Conservation (phyloP, 139 green algal genomes). For the Micromonas commoda region DNA sequence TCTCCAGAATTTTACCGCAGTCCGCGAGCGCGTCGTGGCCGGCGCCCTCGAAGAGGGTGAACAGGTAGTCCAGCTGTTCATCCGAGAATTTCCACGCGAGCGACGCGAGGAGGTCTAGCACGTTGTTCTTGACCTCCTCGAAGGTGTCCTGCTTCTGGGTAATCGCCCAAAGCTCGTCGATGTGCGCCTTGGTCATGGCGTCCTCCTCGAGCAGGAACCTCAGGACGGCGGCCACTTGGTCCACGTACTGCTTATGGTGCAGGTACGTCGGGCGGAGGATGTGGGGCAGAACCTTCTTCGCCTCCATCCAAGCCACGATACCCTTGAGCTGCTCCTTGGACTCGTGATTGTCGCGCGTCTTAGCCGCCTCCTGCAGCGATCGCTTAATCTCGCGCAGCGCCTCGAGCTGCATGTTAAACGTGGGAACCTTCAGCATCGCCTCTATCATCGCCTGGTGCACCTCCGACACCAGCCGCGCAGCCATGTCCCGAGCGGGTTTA, state of each 20-base stretch:
- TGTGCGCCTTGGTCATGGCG: conserved; percentile 50
- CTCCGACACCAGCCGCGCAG: neutral
- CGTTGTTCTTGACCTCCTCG: conserved; percentile 74
- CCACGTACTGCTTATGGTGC: conserved; percentile 82
- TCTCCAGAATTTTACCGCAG: neutral
- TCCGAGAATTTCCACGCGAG: conserved; percentile 49
- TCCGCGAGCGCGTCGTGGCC: neutral
- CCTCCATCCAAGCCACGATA: neutral
- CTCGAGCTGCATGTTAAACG: conserved; percentile 4
- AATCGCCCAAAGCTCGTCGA: conserved; percentile 73
- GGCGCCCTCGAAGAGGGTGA: conserved; percentile 32
- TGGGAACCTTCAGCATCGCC: neutral
- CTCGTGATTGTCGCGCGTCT: neutral
- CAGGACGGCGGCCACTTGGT: conserved; percentile 65
- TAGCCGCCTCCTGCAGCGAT: neutral
- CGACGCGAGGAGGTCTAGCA: conserved; percentile 63
- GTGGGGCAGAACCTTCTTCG: neutral
- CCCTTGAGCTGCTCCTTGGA: neutral
- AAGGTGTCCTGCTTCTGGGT: conserved; percentile 75
- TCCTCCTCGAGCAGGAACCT: conserved; percentile 33
- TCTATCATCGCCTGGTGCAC: neutral
- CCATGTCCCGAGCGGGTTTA: neutral
- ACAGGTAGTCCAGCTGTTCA: conserved; percentile 46
- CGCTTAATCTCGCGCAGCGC: neutral
- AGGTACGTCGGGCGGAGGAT: conserved; percentile 45